phyloP scores from a whole-genome alignment of 2,329 filamentous ascomycete species.

The Emydomyces testavorans region DNA sequence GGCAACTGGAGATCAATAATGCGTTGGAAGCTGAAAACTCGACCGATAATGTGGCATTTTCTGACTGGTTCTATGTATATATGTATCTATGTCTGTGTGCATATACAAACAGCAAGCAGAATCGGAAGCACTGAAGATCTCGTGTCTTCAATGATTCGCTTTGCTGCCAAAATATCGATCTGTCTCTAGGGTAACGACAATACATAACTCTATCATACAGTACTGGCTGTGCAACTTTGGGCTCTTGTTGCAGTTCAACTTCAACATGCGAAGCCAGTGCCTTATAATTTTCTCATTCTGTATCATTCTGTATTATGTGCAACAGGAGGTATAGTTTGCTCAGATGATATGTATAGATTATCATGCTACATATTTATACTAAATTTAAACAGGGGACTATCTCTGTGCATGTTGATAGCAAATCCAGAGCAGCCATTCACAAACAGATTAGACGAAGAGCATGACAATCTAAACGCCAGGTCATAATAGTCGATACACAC shows the following conservation, averaged over 20 bases:
- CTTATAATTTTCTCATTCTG: no score
- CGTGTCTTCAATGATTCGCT: neutral
- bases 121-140: neutral
- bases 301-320: no score
- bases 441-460: neutral
- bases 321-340: no score
- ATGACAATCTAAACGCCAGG: constrained; percentile 11
- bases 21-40: neutral
- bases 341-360: neutral
- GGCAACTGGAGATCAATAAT: no score
- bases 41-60: neutral
- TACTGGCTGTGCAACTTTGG: no score
- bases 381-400: neutral
- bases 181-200: no score
- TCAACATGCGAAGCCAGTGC: no score
- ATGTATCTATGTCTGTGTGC: neutral
- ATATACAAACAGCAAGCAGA: neutral
- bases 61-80: neutral
- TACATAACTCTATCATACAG: no score
- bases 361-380: constrained; percentile 2
- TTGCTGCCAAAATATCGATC: no score
- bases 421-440: neutral
- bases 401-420: neutral
- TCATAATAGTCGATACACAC: neutral
- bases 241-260: no score